Evolutionary conservation across 805 yeast species (phyloP).

Genomic region (Lipomyces yamanashiensis): DNA sequence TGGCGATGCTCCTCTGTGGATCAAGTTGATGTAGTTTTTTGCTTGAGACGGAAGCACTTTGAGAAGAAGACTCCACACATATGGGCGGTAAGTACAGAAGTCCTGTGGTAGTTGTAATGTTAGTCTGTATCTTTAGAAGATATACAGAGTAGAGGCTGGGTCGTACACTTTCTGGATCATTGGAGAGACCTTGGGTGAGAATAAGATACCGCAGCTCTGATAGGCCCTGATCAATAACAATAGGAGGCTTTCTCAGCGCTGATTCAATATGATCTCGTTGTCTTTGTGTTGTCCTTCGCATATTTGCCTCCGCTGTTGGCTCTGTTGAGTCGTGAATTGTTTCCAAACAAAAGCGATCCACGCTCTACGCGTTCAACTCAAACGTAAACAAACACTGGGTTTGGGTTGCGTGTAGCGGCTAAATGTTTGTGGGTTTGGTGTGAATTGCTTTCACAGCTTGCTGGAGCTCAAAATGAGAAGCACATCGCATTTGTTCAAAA

Average conservation of each 20-base stretch:
- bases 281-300: conserved; percentile 10
- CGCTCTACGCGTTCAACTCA: not conserved
- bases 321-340: too few relatives aligned
- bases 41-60: conserved; percentile 64
- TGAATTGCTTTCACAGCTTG: not conserved
- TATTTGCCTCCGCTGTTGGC: not conserved
- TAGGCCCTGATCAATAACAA: conserved; percentile 28
- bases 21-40: conserved; percentile 57
- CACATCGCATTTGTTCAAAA: too few relatives aligned
- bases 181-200: conserved; percentile 31
- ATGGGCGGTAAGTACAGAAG: conserved; percentile 68
- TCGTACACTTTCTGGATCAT: conserved; percentile 28
- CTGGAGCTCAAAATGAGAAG: not conserved
- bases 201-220: conserved; percentile 34
- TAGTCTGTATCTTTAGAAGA: not conserved
- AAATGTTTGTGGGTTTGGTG: not conserved
- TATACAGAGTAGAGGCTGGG: not conserved
- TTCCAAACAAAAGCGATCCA: too few relatives aligned
- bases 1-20: conserved; percentile 61
- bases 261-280: conserved; percentile 27
- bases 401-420: not conserved
- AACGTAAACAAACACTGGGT: not conserved
- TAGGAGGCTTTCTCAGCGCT: conserved; percentile 26
- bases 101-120: conserved; percentile 40
- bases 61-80: conserved; percentile 80